phyloP scores from a whole-genome alignment of 352 stramenopile species.

The Phytophthora citricola region DNA sequence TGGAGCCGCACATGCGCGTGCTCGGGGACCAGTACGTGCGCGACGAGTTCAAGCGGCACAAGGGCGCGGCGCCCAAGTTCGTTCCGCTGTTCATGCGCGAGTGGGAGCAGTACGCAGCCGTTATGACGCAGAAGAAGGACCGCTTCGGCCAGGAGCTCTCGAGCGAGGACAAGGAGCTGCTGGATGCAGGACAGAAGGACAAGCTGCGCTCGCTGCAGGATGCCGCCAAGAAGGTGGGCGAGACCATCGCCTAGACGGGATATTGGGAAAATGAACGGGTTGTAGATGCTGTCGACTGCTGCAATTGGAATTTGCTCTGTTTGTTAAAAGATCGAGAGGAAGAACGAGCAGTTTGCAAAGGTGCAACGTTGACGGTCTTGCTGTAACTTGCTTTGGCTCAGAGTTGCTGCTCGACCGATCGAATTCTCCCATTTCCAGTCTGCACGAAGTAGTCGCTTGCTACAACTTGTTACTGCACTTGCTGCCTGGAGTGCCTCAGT shows the following conservation, averaged over 20 bases:
- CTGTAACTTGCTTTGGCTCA: no score
- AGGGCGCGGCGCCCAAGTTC: slow-evolving; percentile 77
- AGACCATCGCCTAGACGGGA: slow-evolving; percentile 53
- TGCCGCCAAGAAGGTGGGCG: slow-evolving; percentile 68
- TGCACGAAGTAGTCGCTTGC: no score
- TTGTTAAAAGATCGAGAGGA: neutral
- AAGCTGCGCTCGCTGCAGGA: slow-evolving; percentile 78
- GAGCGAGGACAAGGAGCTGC: slow-evolving; percentile 55
- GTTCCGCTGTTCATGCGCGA: slow-evolving; percentile 79
- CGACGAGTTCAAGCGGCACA: slow-evolving; percentile 88
- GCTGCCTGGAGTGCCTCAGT: no score
- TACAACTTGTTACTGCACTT: no score
- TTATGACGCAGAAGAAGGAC: slow-evolving; percentile 61
- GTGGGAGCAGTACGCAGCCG: slow-evolving; percentile 75
- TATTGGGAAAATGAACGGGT: neutral
- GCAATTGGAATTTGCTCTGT: neutral
- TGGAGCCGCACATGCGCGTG: slow-evolving; percentile 84
- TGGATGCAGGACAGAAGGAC: slow-evolving; percentile 72
- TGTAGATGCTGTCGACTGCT: neutral
- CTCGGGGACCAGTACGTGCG: slow-evolving; percentile 86
- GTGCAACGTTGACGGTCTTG: no score
- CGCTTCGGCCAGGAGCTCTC: slow-evolving; percentile 79
- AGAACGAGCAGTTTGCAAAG: no score
- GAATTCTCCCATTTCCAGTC: no score
- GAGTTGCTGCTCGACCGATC: no score